These are phyloP conservation scores for Akebia trifoliata DNA, from an alignment of 164 flowering plant genomes.

Conservation along the genomic window DNA sequence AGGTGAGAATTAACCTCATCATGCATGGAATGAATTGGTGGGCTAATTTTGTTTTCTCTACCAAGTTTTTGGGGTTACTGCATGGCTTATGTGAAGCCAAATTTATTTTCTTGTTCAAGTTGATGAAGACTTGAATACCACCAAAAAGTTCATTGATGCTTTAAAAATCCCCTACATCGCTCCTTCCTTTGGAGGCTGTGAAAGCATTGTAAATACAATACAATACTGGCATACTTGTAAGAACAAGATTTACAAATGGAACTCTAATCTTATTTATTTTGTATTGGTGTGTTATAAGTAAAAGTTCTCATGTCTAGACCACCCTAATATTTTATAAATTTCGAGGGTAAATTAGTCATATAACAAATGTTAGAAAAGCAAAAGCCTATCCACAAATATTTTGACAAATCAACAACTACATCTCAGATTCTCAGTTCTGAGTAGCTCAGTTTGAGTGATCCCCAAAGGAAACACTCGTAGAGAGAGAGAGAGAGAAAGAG, in stretches of 20 bases:
- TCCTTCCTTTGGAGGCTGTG: slow-evolving; percentile 97
- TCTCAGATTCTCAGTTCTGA: too few species aligned
- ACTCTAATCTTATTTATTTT: too few species aligned
- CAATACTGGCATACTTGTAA: too few species aligned
- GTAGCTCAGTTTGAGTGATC: background rate
- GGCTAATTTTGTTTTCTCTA: background rate
- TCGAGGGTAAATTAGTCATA: too few species aligned
- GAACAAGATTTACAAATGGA: too few species aligned
- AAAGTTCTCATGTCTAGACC: too few species aligned
- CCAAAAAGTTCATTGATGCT: slow-evolving; percentile 69
- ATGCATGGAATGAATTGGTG: too few species aligned
- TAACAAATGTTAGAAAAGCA: too few species aligned
- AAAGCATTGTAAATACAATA: slow-evolving; percentile 96
- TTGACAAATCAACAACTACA: too few species aligned
- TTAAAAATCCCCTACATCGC: slow-evolving; percentile 89
- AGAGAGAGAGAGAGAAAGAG: background rate
- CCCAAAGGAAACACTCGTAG: background rate
- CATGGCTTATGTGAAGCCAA: background rate
- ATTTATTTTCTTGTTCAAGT: slow-evolving; percentile 37
- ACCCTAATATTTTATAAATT: too few species aligned
- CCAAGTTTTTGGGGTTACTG: background rate
- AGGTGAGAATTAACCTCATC: slow-evolving; percentile 38
- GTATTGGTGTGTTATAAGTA: too few species aligned
- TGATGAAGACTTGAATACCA: slow-evolving; percentile 68
- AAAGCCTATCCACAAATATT: slow-evolving; percentile 4